A percentile compares a stretch with the other conserved stretches of the same genome.
These are phyloP conservation scores for Orbilia quercus DNA, from an alignment of 2,329 filamentous ascomycete genomes.

Conservation along the genomic window DNA sequence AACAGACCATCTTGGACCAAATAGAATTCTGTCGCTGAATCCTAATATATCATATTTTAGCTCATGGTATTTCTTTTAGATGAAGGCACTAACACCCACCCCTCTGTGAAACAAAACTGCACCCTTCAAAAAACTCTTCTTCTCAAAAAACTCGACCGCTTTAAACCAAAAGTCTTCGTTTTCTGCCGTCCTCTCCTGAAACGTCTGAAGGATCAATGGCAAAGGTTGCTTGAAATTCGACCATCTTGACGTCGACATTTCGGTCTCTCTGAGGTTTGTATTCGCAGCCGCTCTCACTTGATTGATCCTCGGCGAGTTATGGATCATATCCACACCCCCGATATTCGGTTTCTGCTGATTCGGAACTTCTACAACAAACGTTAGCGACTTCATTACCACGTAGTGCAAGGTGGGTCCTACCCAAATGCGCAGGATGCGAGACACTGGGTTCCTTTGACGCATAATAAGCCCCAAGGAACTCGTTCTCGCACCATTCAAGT, in stretches of 20 bases:
- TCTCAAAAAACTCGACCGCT: conserved; percentile 78
- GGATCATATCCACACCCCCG: conserved; percentile 68
- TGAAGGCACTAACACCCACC: conserved; percentile 58
- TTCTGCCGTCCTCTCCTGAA: conserved; percentile 83
- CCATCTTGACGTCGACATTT: conserved; percentile 75
- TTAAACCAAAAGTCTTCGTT: conserved; percentile 97
- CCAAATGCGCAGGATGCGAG: conserved; percentile 40
- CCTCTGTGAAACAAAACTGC: conserved; percentile 81
- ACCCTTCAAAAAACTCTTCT: conserved; percentile 74
- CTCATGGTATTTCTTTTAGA: not conserved
- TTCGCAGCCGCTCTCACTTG: conserved; percentile 83
- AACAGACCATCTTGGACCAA: conserved; percentile 89
- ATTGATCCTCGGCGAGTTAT: conserved; percentile 81
- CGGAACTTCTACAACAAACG: conserved; percentile 27
- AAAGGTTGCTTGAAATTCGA: conserved; percentile 89
- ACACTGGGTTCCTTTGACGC: conserved; percentile 61
- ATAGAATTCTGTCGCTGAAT: conserved; percentile 85
- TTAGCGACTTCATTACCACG: conserved; percentile 11
- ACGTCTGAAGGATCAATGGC: conserved; percentile 92
- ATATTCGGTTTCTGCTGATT: conserved; percentile 50
- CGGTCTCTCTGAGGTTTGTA: conserved; percentile 76
- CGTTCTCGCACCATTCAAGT: conserved; percentile 93
- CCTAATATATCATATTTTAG: conserved; percentile 61
- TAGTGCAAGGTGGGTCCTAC: not conserved
- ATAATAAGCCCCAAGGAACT: conserved; percentile 84